Base-by-base conservation (phyloP, 306 rosid species). In the Quercus robur region DNA sequence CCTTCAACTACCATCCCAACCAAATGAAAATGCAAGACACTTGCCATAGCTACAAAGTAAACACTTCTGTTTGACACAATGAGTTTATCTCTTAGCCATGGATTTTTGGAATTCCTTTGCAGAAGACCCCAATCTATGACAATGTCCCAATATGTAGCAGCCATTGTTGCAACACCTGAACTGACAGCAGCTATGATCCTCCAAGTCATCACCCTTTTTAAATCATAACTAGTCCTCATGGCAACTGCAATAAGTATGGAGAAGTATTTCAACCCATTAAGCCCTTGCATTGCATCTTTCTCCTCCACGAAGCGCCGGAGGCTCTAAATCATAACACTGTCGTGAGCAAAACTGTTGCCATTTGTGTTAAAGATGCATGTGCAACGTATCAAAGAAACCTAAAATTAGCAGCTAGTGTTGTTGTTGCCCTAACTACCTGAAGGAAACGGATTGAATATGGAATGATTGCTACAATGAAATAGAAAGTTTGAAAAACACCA, bases 41-140 rank as follows among this genome's bases (percentile, higher is more conserved):
- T 71, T 81, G 87, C 97, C 78, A 89, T 89, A 71, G 93, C 94
- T 30, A 23, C 77, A 84, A 84, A 91, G 83, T 91, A 91, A 73
- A 91, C 91, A 72, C 78, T 88, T 70, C 68, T 87, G 75, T 83
- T 73, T 66, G 86, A 78, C 28, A 94, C 2, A 9, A 84, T 28
- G 28, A 94, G 93, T 81, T 91, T 94, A 67, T 94, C 92, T 85
- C 98, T 89, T 78, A 94, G 63, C 94, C 92, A 90, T 52, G 84
- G 86, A 82, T 90, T 88, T 79, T 57, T 89, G 46, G 94, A 90
- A 74, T 81, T 33, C 44, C 82, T 38, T 56, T 57, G 77, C 56
- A 90, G 51, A 14, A 90, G 89, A 31, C 92, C 94, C 94, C 92
- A 90, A 38, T 90, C 92, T 2, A 84, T 33, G 57, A 85, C 85